These are phyloP conservation scores for Hygrophorus pudorinus DNA, from an alignment of 768 basidiomycete species.

Conservation along the genomic window DNA sequence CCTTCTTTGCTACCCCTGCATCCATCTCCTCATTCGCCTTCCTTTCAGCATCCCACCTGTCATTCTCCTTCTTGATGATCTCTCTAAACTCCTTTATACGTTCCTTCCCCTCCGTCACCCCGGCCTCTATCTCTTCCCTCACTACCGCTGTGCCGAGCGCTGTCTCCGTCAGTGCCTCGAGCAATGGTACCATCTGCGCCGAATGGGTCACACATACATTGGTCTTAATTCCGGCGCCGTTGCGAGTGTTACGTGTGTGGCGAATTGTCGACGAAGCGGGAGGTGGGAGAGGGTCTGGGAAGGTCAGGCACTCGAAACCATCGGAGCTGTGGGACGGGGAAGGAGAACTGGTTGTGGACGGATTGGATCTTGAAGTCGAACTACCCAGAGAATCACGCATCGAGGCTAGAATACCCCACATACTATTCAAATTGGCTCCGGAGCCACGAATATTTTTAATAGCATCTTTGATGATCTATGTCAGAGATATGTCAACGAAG, in stretches of 20 bases:
- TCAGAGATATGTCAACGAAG: slow-evolving; percentile 6
- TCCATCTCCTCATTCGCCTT: slow-evolving; percentile 15
- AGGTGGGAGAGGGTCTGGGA: slow-evolving; percentile 54
- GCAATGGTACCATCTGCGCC: slow-evolving; percentile 58
- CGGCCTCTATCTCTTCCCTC: slow-evolving; percentile 53
- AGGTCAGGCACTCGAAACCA: slow-evolving; percentile 19
- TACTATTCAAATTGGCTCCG: slow-evolving; percentile 48
- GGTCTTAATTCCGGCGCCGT: slow-evolving; percentile 15
- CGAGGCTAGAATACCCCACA: slow-evolving; percentile 46
- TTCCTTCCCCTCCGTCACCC: slow-evolving; percentile 46
- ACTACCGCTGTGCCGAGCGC: slow-evolving; percentile 36
- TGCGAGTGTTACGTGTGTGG: slow-evolving; percentile 38
- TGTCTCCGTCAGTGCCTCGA: slow-evolving; percentile 47
- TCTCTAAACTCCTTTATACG: slow-evolving; percentile 40
- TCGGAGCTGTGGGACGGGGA: slow-evolving; percentile 4
- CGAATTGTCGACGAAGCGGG: slow-evolving; percentile 30
- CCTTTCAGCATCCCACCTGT: slow-evolving; percentile 42
- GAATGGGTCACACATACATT: slow-evolving; percentile 26
- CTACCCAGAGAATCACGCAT: slow-evolving; percentile 29
- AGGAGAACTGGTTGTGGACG: too few relatives aligned
- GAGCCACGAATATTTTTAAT: slow-evolving; percentile 41
- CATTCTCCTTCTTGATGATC: slow-evolving; percentile 43
- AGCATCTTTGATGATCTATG: slow-evolving; percentile 33
- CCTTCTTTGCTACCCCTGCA: slow-evolving; percentile 17
- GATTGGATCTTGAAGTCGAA: neutral